Percentiles rank a stretch among this genome's conserved stretches.
These are phyloP conservation scores for Citrus maxima DNA, from an alignment of 345 rosid genomes.

Conservation along the genomic window DNA sequence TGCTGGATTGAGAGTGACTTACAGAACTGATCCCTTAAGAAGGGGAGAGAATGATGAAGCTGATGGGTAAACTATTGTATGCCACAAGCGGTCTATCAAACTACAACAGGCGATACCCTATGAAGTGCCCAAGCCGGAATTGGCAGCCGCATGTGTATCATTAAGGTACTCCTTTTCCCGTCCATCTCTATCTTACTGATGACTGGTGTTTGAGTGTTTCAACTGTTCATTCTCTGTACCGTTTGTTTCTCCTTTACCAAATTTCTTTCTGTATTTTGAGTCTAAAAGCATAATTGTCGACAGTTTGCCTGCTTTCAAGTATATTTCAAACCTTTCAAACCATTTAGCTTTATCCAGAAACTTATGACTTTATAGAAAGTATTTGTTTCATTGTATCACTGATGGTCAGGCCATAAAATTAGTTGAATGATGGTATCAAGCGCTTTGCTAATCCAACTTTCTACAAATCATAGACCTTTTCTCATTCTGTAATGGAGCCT, in stretches of 20 bases:
- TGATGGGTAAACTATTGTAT: slow-evolving; percentile 21
- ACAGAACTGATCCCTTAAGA: slow-evolving; percentile 28
- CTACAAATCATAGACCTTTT: neutral
- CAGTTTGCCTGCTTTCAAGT: neutral
- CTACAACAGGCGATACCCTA: slow-evolving; percentile 28
- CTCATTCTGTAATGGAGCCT: neutral
- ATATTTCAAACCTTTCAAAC: too few species aligned
- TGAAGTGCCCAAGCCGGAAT: slow-evolving; percentile 26
- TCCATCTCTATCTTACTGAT: slow-evolving; percentile 40
- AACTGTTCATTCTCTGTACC: neutral
- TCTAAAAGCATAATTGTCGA: neutral
- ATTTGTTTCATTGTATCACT: neutral
- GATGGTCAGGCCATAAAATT: neutral
- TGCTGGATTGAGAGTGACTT: slow-evolving; percentile 28
- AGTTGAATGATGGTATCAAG: neutral
- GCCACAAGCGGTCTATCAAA: slow-evolving; percentile 32
- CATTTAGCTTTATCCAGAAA: neutral
- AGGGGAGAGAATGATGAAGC: slow-evolving; percentile 24
- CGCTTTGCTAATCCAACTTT: neutral
- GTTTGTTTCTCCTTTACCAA: neutral
- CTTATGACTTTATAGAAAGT: neutral
- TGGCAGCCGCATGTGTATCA: slow-evolving; percentile 36
- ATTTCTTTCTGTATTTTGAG: neutral
- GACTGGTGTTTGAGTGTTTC: neutral
- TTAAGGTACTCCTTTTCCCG: slow-evolving; percentile 61